Base-by-base conservation (phyloP, 352 stramenopile species). In the Albugo candida region DNA sequence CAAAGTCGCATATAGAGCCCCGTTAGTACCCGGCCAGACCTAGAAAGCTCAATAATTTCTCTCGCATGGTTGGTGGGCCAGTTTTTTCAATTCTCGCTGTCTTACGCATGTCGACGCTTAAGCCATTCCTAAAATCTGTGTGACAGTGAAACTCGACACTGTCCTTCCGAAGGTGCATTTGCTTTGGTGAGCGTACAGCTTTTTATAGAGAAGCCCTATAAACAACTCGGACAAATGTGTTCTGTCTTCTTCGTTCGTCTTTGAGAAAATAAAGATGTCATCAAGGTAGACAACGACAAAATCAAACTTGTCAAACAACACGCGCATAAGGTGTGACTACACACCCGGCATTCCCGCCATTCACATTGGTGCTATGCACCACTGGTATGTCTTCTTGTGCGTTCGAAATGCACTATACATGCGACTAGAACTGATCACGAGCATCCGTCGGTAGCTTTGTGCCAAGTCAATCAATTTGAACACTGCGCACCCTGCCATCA, bases 81-180 rank as follows among this genome's bases (percentile, higher is more conserved):
- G 47, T 60, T 1, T 47, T 13, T 24, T 34, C 31, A 11, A 61
- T 42, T 12, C 40, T 40, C 38, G 20, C 8, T 3, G 20, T 49
- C 37, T 64, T 63, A 12, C 37, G 17, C 1, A n/a, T 11, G 17
- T 55, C 40, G 2, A 56, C 52, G 17, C 1, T 18, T 5, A 69
- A 14, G n/a, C 61, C 52, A 42, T 51, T 13, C 10, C 5, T 35
- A 0, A 49, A 55, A 20, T 63, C 41, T 0, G 51, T 61, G 41
- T 66, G 55, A 13, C 58, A 54, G 14, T 61, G 40, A 36, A 69
- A 65, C 18, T 49, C 41, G 12, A 66, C 45, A 35, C 19, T 49
- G 8, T 5, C 19, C 42, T 31, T 17, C 49, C 58, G 41, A 70
- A 63, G 0, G 27, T n/a, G 6, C 18, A 51, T 11, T 59, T 55